A percentile compares a stretch with the other conserved stretches of the same genome.
phyloP scores from a whole-genome alignment of 139 green algal genomes.

The Chlorella sorokiniana region DNA sequence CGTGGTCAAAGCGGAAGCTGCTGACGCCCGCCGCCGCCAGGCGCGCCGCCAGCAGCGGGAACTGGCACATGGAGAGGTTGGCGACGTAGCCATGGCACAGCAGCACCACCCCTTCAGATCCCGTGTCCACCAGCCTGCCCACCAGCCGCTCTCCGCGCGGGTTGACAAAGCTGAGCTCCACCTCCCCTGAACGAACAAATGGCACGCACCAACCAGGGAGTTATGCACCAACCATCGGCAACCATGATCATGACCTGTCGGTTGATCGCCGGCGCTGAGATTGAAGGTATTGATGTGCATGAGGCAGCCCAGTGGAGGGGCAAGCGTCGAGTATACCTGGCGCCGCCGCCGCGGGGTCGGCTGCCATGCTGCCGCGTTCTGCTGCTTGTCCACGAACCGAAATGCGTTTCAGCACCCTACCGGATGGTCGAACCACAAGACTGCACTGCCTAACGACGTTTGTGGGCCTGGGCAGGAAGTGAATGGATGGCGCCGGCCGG shows the following conservation, averaged over 20 bases:
- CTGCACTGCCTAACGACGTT: too few species aligned
- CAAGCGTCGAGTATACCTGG: not conserved
- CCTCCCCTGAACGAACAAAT: not conserved
- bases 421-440: too few species aligned
- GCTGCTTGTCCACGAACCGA: not conserved
- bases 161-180: slow-evolving; percentile 38
- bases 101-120: slow-evolving; percentile 34
- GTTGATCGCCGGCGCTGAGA: too few species aligned
- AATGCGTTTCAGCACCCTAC: too few species aligned
- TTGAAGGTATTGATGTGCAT: too few species aligned
- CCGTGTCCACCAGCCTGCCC: slow-evolving; percentile 19
- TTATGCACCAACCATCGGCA: too few species aligned
- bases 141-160: slow-evolving; percentile 32
- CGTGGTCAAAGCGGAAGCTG: slow-evolving; percentile 47
- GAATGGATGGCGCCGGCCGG: too few species aligned
- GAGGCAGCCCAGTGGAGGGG: too few species aligned
- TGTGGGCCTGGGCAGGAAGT: too few species aligned
- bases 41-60: slow-evolving; percentile 27
- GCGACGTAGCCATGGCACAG: slow-evolving; percentile 48
- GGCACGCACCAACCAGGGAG: not conserved
- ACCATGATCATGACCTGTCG: too few species aligned
- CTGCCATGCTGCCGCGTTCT: not conserved
- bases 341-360: not conserved
- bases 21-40: slow-evolving; percentile 34
- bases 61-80: slow-evolving; percentile 43